These are phyloP conservation scores for Globomyces sp. DNA, from an alignment of 371 early-diverging fungal genomes.

Conservation along the genomic window DNA sequence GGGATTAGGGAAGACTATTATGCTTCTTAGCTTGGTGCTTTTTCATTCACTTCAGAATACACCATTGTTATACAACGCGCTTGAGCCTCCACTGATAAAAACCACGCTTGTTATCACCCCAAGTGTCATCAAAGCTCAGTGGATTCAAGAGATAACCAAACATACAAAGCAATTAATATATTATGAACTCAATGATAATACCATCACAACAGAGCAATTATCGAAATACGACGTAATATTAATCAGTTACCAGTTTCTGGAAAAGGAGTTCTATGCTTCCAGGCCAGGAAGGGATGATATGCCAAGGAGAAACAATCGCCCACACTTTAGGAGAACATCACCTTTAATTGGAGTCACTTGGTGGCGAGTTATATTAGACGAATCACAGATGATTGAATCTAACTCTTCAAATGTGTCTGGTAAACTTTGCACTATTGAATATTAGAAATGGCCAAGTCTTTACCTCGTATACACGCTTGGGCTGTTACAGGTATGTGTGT, in stretches of 20 bases:
- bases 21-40: slow-evolving; percentile 48
- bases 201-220: slow-evolving; percentile 33
- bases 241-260: slow-evolving; percentile 57
- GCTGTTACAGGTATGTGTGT: slow-evolving; percentile 52
- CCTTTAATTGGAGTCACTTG: slow-evolving; percentile 55
- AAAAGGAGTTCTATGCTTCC: slow-evolving; percentile 51
- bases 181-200: slow-evolving; percentile 9
- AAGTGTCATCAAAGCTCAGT: slow-evolving; percentile 59
- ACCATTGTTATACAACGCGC: slow-evolving; percentile 9
- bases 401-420: slow-evolving; percentile 38
- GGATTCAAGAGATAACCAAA: slow-evolving; percentile 56
- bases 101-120: slow-evolving; percentile 69
- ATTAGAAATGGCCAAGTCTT: slow-evolving; percentile 53
- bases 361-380: slow-evolving; percentile 51
- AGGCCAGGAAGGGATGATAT: slow-evolving; percentile 33
- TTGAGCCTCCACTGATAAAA: slow-evolving; percentile 15
- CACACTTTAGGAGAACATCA: slow-evolving; percentile 43
- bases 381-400: slow-evolving; percentile 70
- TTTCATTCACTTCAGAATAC: slow-evolving; percentile 23
- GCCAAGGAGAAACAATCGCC: slow-evolving; percentile 36
- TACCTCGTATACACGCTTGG: slow-evolving; percentile 65
- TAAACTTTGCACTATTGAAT: not conserved
- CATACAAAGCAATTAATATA: slow-evolving; percentile 49
- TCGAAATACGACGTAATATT: slow-evolving; percentile 57
- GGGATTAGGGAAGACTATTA: slow-evolving; percentile 69